These are phyloP conservation scores for Russula lepida DNA, from an alignment of 768 basidiomycete genomes.

Conservation along the genomic window DNA sequence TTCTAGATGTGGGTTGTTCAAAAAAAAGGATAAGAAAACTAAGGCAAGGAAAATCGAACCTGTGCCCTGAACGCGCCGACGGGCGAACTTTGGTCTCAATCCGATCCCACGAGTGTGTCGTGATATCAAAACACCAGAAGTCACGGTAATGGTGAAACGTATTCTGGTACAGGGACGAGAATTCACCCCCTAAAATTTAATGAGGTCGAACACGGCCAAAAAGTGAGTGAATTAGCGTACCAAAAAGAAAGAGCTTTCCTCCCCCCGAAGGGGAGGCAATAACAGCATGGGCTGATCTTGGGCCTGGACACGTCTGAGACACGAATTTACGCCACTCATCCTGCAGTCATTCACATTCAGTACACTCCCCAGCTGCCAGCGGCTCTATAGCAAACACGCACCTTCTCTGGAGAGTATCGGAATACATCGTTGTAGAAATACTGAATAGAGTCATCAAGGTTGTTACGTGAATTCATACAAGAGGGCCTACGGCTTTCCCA, in stretches of 20 bases:
- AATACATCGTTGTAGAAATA: slow-evolving; percentile 86
- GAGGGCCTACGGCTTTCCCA: slow-evolving; percentile 55
- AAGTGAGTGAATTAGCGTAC: slow-evolving; percentile 29
- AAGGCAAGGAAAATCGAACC: slow-evolving; percentile 36
- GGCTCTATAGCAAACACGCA: slow-evolving; percentile 22
- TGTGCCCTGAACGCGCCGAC: slow-evolving; percentile 73
- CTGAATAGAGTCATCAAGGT: slow-evolving; percentile 29
- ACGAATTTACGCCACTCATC: slow-evolving; percentile 88
- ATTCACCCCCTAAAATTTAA: slow-evolving; percentile 60
- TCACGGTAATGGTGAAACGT: slow-evolving; percentile 85
- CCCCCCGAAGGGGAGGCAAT: slow-evolving; percentile 68
- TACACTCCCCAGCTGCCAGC: background rate
- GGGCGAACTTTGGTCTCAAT: slow-evolving; percentile 81
- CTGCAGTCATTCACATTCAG: slow-evolving; percentile 27
- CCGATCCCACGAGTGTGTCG: slow-evolving; percentile 74
- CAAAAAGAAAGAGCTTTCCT: slow-evolving; percentile 79
- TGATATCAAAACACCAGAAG: slow-evolving; percentile 81
- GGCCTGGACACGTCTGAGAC: slow-evolving; percentile 78
- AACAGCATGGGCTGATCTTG: slow-evolving; percentile 80
- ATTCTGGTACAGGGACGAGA: slow-evolving; percentile 74
- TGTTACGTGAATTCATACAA: background rate
- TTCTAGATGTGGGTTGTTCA: slow-evolving; percentile 36
- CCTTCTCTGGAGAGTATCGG: slow-evolving; percentile 79
- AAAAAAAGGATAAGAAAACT: background rate
- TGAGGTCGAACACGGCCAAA: background rate